Conservation (phyloP, 306 rosid genomes). For the Bauhinia variegata region DNA sequence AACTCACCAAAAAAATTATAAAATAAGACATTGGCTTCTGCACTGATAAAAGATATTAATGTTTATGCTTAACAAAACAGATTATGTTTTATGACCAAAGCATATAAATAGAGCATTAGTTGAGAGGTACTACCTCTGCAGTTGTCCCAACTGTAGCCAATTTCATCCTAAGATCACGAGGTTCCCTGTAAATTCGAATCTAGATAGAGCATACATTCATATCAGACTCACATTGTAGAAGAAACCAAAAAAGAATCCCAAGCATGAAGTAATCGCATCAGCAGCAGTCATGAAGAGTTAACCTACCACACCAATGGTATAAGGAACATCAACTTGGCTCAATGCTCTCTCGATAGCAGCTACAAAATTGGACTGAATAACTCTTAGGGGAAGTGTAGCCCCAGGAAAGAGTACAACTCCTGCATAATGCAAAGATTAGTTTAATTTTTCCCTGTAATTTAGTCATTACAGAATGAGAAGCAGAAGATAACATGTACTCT, state of each 20-base stretch:
- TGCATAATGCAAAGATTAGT: constrained; percentile 42
- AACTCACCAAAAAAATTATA: too few relatives aligned
- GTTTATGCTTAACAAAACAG: too few relatives aligned
- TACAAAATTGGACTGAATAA: constrained; percentile 62
- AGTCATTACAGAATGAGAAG: background rate
- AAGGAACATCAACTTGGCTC: constrained; percentile 68
- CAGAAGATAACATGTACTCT: constrained; percentile 7
- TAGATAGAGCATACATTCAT: constrained; percentile 36
- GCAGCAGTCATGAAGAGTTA: constrained; percentile 34
- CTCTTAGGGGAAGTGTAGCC: constrained; percentile 87
- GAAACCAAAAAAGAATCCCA: constrained; percentile 31
- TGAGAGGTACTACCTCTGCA: constrained; percentile 66
- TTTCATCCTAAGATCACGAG: constrained; percentile 41
- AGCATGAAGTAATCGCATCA: constrained; percentile 12
- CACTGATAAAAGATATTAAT: too few relatives aligned
- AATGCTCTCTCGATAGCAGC: constrained; percentile 72
- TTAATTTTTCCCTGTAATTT: constrained; percentile 20
- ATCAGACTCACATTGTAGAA: background rate
- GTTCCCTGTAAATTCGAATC: constrained; percentile 63
- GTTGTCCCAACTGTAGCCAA: constrained; percentile 80
- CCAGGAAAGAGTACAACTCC: constrained; percentile 96
- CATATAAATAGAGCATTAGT: constrained; percentile 20
- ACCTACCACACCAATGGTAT: constrained; percentile 87
- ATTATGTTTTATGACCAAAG: too few relatives aligned
- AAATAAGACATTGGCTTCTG: too few relatives aligned